Percentiles rank a stretch among this genome's conserved stretches.
Evolutionary conservation across 2,329 filamentous ascomycete species (phyloP).

Genomic region (Alternaria gansuensis): DNA sequence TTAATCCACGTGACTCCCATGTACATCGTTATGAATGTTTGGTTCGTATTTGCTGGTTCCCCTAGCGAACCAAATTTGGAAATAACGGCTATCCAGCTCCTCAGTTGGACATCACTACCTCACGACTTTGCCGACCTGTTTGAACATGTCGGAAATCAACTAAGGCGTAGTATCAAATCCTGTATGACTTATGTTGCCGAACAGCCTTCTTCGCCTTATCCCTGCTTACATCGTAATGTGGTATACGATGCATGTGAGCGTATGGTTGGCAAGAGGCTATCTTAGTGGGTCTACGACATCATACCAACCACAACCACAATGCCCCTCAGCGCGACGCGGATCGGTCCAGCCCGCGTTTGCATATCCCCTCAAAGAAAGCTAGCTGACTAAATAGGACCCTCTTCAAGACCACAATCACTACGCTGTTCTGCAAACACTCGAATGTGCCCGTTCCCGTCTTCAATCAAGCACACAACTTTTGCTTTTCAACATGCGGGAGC

Average conservation of each 20-base stretch:
- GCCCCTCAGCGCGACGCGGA: not conserved
- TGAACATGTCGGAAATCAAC: not conserved
- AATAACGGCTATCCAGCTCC: not conserved
- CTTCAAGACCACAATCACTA: not conserved
- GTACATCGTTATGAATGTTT: not conserved
- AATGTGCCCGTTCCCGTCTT: not conserved
- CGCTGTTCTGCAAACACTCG: not conserved
- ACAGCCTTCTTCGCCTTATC: conserved; percentile 1
- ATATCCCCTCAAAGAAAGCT: not conserved
- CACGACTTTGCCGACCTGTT: not conserved
- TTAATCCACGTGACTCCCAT: not conserved
- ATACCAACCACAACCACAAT: conserved; percentile 15
- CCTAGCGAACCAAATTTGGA: conserved; percentile 12
- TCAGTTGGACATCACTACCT: not conserved
- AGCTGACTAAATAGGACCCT: not conserved
- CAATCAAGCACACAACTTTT: not conserved
- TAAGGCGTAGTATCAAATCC: not conserved
- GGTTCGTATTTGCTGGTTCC: conserved; percentile 4
- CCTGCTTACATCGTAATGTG: not conserved
- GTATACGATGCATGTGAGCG: not conserved
- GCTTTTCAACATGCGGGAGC: conserved; percentile 24
- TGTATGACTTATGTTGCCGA: not conserved
- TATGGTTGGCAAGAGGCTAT: not conserved
- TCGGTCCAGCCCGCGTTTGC: conserved; percentile 4
- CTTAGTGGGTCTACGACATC: conserved; percentile 12